Base-by-base conservation (phyloP, 1,284 basidiomycete species). In the Vanrija sp. region DNA sequence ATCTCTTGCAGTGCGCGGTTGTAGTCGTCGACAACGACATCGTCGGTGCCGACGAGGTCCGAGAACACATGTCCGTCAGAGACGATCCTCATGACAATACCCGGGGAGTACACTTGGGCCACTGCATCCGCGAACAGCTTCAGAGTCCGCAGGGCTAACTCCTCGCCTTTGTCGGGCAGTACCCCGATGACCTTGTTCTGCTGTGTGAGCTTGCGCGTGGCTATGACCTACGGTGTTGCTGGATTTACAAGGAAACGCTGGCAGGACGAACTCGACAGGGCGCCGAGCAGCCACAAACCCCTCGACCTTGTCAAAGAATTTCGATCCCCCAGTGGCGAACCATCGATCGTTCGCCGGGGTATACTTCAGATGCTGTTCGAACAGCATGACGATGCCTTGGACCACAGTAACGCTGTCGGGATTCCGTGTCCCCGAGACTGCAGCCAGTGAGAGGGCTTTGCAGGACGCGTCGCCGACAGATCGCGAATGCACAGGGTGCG, bases 31-130 rank as follows among this genome's bases (percentile, higher is more conserved):
- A 51, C 49, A 14, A 28, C 18, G n/a, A 1, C 14, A 7, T 51
- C 49, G 16, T 51, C 49, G 3, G 49, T 51, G n/a, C 49, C 49
- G n/a, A 51, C 49, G 3, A 51, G 42, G 15, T 51, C 49, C 3
- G 49, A 51, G 29, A 51, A 51, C 26, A 51, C 49, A 23, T 51
- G 49, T 3, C 49, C 49, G 14, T 51, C 49, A 8, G 26, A 34
- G 28, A 51, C 49, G 14, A 51, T 34, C 25, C 28, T 39, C 40
- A 51, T 43, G 9, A 29, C n/a, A 3, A 39, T 42, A n/a, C 49
- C 49, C 4, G 49, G 49, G 6, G 26, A 5, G 19, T 51, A 51
- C 42, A 43, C 7, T 0, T 2, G n/a, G 3, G 19, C 3, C 3
- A 44, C 42, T 2, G 26, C 49, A n/a, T 43, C 43, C 3, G 25